These are phyloP conservation scores for Cryptococcus sp. DNA, from an alignment of 1,284 basidiomycete species.

Conservation along the genomic window DNA sequence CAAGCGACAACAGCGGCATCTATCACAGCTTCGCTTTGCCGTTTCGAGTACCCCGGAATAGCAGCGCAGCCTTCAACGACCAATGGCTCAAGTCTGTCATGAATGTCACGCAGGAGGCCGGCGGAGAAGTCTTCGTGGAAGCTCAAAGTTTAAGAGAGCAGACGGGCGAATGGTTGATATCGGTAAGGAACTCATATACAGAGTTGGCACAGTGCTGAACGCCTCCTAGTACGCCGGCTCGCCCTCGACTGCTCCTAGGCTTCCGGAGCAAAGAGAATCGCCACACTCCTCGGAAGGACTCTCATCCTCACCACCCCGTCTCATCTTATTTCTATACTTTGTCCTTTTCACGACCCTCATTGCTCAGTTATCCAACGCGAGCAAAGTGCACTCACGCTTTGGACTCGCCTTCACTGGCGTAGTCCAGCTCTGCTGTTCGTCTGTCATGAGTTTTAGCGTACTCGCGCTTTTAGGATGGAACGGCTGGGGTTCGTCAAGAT, in stretches of 20 bases:
- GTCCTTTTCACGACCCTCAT: conserved; percentile 77
- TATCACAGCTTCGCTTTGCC: conserved; percentile 37
- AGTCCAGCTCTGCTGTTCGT: conserved; percentile 86
- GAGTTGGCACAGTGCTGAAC: background rate
- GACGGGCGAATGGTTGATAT: conserved; percentile 28
- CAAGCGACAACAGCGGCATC: conserved; percentile 9
- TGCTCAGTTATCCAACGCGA: conserved; percentile 73
- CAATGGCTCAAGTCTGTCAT: conserved; percentile 25
- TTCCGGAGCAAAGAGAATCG: background rate
- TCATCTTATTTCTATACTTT: conserved; percentile 77
- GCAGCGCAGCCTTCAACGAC: conserved; percentile 20
- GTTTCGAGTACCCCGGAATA: conserved; percentile 27
- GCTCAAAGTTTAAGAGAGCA: conserved; percentile 23
- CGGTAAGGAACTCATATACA: conserved; percentile 22
- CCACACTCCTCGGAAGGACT: background rate
- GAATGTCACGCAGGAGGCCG: conserved; percentile 17
- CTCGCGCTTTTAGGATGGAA: conserved; percentile 49
- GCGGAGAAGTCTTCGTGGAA: conserved; percentile 44
- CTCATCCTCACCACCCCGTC: conserved; percentile 45
- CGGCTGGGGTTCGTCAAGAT: conserved; percentile 37
- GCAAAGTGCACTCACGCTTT: conserved; percentile 83
- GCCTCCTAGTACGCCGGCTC: background rate
- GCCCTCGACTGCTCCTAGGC: background rate
- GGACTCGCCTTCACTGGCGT: conserved; percentile 92
- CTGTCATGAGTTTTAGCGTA: conserved; percentile 88